phyloP scores from a whole-genome alignment of 345 rosid species.

The Eucalyptus fibrosa region DNA sequence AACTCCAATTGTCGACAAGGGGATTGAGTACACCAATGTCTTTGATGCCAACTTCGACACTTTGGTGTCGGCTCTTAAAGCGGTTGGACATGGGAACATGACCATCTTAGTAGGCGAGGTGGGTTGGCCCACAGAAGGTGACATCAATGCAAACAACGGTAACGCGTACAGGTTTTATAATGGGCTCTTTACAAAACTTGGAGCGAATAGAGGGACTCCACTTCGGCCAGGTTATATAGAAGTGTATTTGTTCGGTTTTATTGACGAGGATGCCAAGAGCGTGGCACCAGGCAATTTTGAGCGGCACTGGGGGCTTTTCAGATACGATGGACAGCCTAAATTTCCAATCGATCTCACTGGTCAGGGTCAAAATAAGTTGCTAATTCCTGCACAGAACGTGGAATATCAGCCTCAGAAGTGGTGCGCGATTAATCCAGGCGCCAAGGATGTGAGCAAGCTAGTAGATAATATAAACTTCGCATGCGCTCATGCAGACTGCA shows the following conservation, averaged over 20 bases:
- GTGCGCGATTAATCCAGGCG: background rate
- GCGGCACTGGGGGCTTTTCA: conserved; percentile 9
- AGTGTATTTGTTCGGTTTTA: background rate
- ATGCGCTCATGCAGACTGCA: conserved; percentile 25
- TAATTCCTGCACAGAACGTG: background rate
- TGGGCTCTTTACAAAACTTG: conserved; percentile 1
- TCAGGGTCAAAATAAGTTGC: background rate
- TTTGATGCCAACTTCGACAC: conserved; percentile 32
- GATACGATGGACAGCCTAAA: conserved; percentile 9
- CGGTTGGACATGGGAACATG: conserved; percentile 12
- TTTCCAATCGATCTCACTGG: conserved; percentile 1
- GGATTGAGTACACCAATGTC: conserved; percentile 7
- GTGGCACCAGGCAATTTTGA: conserved; percentile 1
- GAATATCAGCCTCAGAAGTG: conserved; percentile 1
- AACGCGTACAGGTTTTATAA: conserved; percentile 16
- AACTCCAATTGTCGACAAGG: conserved; percentile 8
- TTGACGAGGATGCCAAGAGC: conserved; percentile 6
- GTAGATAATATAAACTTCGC: background rate
- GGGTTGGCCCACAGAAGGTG: conserved; percentile 34
- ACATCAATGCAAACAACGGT: conserved; percentile 7
- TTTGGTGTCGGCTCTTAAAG: conserved; percentile 5
- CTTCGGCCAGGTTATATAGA: conserved; percentile 1
- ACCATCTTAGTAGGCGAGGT: conserved; percentile 17
- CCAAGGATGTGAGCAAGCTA: background rate
- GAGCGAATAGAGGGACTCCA: background rate